Base-by-base conservation (phyloP, 257 asterid genomes). In the Handroanthus guayacan region DNA sequence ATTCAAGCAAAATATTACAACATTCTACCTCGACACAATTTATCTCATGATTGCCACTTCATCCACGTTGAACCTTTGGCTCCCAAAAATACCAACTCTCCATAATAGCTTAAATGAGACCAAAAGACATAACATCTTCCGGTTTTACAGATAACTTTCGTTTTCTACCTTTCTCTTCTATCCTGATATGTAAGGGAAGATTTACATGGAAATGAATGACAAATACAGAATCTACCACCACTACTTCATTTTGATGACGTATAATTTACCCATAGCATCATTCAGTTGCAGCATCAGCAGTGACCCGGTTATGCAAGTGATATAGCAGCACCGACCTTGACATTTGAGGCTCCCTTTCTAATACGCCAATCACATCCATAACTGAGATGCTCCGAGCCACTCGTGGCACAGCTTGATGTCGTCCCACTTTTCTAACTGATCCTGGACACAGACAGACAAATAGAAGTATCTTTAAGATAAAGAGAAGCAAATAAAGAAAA, bases 301-400 rank as follows among this genome's bases (percentile, higher is more conserved):
- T 63, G 43, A 80, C 73, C 83, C 81, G 90, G 78, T 89, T 88
- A 71, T 87, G 85, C 81, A 91, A 82, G 44, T 90, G 86, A 78
- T 92, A 92, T 25, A 91, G 79, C 60, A 92, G 82, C 8, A 86
- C 74, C 1, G 99, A 87, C 78, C 87, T 95, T 0, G 96, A 89
- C 96, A 91, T 92, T 37, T 92, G 99, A 71, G 98, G 97, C 83
- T 95, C 99, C 78, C 98, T 91, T 82, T 95, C 97, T 52, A 95
- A 75, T n/a, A 89, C 85, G 3, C 91, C 89, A 44, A 92, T 88
- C 81, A 95, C 92, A 82, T 95, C 99, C 78, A 91, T 92, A 16
- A 87, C 86, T n/a, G 94, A 82, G 56, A 91, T 82, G 82, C 90
- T 88, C 47, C 95, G 86, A 20, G 81, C 87, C 55, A 87, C 90